Evolutionary conservation across 2,329 filamentous ascomycete genomes (phyloP).

Genomic region (Stagonosporopsis rhizophila): DNA sequence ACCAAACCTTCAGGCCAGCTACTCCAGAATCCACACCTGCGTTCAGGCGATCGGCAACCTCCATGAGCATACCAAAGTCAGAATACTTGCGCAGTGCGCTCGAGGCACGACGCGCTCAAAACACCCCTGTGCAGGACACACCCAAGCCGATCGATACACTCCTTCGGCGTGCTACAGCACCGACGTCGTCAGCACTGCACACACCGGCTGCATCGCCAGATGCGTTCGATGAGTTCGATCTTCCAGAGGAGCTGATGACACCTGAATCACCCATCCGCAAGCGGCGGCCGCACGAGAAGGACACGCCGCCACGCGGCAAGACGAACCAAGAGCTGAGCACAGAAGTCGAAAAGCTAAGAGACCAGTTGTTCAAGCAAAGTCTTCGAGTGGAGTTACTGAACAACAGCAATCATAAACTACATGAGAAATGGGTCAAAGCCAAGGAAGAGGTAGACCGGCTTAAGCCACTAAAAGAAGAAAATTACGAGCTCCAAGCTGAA

Average conservation of each 20-base stretch:
- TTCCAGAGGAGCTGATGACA: conserved; percentile 40
- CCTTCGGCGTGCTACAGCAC: background rate
- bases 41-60: conserved; percentile 23
- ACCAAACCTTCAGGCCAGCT: conserved; percentile 25
- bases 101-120: conserved; percentile 39
- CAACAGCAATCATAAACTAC: conserved; percentile 41
- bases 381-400: conserved; percentile 42
- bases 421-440: conserved; percentile 34
- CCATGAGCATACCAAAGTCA: conserved; percentile 40
- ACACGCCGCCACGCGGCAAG: conserved; percentile 31
- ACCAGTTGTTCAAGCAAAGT: conserved; percentile 39
- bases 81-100: conserved; percentile 45
- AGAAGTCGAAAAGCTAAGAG: conserved; percentile 37
- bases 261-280: conserved; percentile 39
- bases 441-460: conserved; percentile 37
- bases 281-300: conserved; percentile 35
- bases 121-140: conserved; percentile 20
- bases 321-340: conserved; percentile 40
- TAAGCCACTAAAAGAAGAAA: conserved; percentile 36
- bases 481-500: conserved; percentile 34
- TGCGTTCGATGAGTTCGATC: conserved; percentile 36
- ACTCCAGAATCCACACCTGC: conserved; percentile 27
- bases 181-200: conserved; percentile 11
- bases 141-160: conserved; percentile 2
- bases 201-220: conserved; percentile 23